phyloP scores from a whole-genome alignment of 805 yeast genomes.

The Maudiozyma barnettii region DNA sequence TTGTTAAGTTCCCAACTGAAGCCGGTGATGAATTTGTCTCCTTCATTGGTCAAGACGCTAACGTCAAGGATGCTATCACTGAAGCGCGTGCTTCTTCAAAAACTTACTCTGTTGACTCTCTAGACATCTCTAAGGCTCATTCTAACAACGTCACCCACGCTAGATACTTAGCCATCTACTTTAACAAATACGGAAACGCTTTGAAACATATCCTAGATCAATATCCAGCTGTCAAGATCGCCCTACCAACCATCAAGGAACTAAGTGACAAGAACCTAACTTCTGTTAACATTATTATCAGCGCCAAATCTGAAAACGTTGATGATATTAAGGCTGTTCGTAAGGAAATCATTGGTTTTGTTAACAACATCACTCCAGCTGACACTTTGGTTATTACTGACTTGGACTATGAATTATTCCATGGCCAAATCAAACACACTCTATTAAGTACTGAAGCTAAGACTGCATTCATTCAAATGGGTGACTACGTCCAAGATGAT shows the following conservation, averaged over 20 bases:
- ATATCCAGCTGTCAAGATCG: constrained; percentile 37
- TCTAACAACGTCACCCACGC: constrained; percentile 74
- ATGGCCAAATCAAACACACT: constrained; percentile 20
- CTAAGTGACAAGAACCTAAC: constrained; percentile 34
- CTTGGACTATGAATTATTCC: constrained; percentile 42
- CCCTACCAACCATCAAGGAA: constrained; percentile 37
- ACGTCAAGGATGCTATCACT: constrained; percentile 52
- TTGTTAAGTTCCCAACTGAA: constrained; percentile 43
- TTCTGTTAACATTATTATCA: constrained; percentile 46
- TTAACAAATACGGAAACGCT: constrained; percentile 39
- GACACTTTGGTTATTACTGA: constrained; percentile 50
- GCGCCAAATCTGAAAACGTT: constrained; percentile 39
- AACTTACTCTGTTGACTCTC: constrained; percentile 48
- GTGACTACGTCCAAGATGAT: constrained; percentile 36
- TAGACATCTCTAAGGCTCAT: constrained; percentile 86
- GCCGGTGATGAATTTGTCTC: constrained; percentile 41
- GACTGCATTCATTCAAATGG: constrained; percentile 53
- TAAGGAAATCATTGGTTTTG: constrained; percentile 59
- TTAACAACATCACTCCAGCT: constrained; percentile 64
- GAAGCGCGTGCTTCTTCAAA: constrained; percentile 53
- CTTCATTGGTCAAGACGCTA: constrained; percentile 54
- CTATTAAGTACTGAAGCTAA: constrained; percentile 27
- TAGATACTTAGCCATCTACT: constrained; percentile 57
- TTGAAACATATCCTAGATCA: constrained; percentile 35
- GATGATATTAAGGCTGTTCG: constrained; percentile 54